These are phyloP conservation scores for Chlorophyllum brunneum DNA, from an alignment of 768 basidiomycete species.

Conservation along the genomic window DNA sequence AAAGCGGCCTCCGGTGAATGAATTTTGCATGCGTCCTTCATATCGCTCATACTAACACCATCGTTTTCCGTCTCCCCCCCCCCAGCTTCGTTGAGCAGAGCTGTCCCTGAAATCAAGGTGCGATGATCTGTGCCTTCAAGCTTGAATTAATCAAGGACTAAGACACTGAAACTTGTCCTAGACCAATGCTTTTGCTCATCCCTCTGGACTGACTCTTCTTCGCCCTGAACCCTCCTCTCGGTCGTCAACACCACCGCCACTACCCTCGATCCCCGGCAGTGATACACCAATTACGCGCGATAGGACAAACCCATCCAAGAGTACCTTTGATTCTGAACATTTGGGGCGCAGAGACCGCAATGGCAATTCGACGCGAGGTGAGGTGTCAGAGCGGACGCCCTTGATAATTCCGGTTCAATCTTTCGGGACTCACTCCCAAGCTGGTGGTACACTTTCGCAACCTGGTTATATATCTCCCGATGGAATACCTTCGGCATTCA, in stretches of 20 bases:
- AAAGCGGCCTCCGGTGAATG: conserved; percentile 1
- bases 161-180: neutral
- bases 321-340: neutral
- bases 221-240: conserved; percentile 15
- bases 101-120: neutral
- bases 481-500: too few relatives aligned
- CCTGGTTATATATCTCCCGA: too few relatives aligned
- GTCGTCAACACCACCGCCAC: conserved; percentile 8
- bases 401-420: neutral
- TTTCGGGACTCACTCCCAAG: too few relatives aligned
- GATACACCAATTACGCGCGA: neutral
- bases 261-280: conserved; percentile 8
- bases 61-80: neutral
- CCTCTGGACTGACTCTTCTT: conserved; percentile 36
- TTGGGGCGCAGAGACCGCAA: neutral
- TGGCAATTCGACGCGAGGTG: neutral
- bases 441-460: too few relatives aligned
- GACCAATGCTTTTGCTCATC: neutral
- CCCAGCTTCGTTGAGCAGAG: neutral
- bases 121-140: neutral
- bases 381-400: conserved; percentile 3
- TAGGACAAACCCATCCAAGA: neutral
- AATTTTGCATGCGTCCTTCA: neutral
- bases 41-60: neutral
- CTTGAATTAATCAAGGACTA: neutral